Evolutionary conservation across 176 grass and related monocot genomes (phyloP), one percentile per base, ranked within the genome.

Genomic region (Puya raimondii): DNA sequence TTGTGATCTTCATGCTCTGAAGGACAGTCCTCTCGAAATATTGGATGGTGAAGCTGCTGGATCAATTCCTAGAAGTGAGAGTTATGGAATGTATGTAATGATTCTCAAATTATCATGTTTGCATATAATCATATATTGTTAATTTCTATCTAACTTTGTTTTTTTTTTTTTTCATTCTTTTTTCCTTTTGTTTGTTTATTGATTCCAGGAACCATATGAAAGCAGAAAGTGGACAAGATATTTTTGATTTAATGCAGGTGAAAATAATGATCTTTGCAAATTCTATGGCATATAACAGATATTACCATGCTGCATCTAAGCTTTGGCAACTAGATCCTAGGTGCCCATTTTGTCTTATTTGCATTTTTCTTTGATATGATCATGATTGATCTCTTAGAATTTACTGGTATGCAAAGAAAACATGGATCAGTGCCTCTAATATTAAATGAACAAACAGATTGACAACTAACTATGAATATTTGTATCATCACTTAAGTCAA

Each of bases 231-330:
- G 59, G 47, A 69, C 70, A 83, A 66, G 76, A 82, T 67, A 80
- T 82, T 66, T 27, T 68, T 73, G 65, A 50, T 47, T 71, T 80
- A 66, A 68, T 74, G 57, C 75, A 85, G 87, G 87, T 85, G 23
- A 61, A 18, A 61, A 61, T 18, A 18, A 61, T 61, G 7, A 61
- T 61, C 16, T 10, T 58, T 61, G n/a, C 21, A 61, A 16, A 18
- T 16, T 18, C 21, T 61, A 61, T 61, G 56, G n/a, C 56, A 18
- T 9, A 7, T 16, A 10, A 21, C 16, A 61, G 2, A n/a, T 61
- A 61, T 61, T 61, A 9, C 16, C n/a, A 20, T 61, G 56, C 16
- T 61, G 56, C 17, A 61, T 61, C n/a, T 61, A 61, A 61, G 21
- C 17, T 61, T 61, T 3, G 2, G 9, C 16, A 18, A 61, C 7